Conservation (phyloP, 1,139 yeast genomes). For the Hansenula anomala region DNA sequence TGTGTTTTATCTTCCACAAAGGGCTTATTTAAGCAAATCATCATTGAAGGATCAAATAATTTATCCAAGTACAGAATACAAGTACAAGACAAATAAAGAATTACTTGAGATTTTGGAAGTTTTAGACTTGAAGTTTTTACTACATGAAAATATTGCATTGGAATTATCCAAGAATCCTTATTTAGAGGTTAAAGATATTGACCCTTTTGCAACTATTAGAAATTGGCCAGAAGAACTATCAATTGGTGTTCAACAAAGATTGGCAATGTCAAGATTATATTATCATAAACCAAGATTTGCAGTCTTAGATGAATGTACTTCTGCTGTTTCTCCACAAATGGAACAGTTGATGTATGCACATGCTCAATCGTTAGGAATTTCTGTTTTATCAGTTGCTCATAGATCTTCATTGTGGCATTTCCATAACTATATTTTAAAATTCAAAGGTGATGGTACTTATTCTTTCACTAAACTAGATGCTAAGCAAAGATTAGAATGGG, state of each 20-base stretch:
- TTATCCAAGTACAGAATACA: conserved; percentile 62
- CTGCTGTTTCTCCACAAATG: conserved; percentile 88
- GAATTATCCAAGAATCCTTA: conserved; percentile 24
- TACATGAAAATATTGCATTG: conserved; percentile 33
- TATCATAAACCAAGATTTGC: conserved; percentile 92
- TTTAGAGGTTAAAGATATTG: conserved; percentile 22
- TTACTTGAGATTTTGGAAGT: conserved; percentile 56
- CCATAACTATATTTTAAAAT: conserved; percentile 76
- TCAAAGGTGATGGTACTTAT: conserved; percentile 80
- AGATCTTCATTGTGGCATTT: conserved; percentile 91
- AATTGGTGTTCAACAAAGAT: conserved; percentile 87
- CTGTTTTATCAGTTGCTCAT: conserved; percentile 87
- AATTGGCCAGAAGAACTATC: conserved; percentile 90
- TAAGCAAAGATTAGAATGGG: conserved; percentile 58
- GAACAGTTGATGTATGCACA: conserved; percentile 86
- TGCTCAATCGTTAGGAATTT: conserved; percentile 76
- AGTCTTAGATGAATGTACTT: conserved; percentile 91
- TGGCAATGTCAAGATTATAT: conserved; percentile 90
- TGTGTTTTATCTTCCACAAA: conserved; percentile 87
- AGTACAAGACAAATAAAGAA: conserved; percentile 51
- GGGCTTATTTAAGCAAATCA: conserved; percentile 72
- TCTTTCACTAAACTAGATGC: conserved; percentile 68
- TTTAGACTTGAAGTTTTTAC: conserved; percentile 53
- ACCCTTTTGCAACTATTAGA: conserved; percentile 62
- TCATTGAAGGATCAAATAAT: conserved; percentile 83